Evolutionary conservation across 345 rosid species (phyloP).

Genomic region (Corchorus capsularis): DNA sequence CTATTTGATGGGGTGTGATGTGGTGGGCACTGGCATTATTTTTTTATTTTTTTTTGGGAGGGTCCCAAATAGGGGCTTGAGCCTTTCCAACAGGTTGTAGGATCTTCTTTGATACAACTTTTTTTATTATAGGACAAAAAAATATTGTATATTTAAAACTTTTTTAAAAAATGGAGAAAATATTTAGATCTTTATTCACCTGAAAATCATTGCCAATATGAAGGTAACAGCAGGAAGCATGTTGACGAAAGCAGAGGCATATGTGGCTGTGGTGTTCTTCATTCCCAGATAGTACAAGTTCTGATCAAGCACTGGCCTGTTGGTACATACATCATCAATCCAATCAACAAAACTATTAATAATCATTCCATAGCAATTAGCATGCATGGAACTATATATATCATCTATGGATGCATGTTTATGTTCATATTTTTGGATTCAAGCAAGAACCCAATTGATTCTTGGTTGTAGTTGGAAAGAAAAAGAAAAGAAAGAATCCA

Average conservation of each 20-base stretch:
- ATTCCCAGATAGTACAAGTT: constrained; percentile 79
- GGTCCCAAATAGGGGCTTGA: background rate
- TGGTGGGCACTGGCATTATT: background rate
- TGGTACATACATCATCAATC: background rate
- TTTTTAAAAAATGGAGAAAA: background rate
- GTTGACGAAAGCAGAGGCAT: constrained; percentile 65
- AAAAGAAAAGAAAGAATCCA: background rate
- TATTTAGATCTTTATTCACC: constrained; percentile 36
- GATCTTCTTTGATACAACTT: background rate
- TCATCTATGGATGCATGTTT: background rate
- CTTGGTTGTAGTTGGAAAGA: background rate
- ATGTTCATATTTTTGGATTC: background rate
- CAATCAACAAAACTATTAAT: background rate
- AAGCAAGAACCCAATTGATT: background rate
- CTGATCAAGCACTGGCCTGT: constrained; percentile 92
- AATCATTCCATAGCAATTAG: background rate
- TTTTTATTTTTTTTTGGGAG: background rate
- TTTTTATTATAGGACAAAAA: constrained; percentile 3
- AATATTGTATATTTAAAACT: background rate
- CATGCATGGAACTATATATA: background rate
- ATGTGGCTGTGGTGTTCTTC: constrained; percentile 88
- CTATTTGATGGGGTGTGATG: constrained; percentile 8
- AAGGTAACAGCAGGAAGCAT: constrained; percentile 89
- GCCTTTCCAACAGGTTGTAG: background rate
- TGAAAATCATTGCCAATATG: constrained; percentile 81